Percentiles rank a stretch among this genome's conserved stretches.
These are phyloP conservation scores for Asterochloris erici DNA, from an alignment of 139 green algal genomes.

Conservation along the genomic window DNA sequence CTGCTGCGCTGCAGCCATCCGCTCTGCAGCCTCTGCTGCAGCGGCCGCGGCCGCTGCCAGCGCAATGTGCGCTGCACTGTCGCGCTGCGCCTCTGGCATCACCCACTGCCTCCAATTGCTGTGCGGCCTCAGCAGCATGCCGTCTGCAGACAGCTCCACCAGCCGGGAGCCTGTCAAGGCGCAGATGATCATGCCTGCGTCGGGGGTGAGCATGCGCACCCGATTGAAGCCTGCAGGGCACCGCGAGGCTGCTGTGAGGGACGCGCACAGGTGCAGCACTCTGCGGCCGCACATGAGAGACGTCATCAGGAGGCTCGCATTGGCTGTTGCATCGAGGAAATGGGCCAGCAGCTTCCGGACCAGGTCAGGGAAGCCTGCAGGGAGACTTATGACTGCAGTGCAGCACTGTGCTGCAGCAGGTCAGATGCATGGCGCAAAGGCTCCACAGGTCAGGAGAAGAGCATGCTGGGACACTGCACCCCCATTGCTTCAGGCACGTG, in stretches of 20 bases:
- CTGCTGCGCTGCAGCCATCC: not conserved
- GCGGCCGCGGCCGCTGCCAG: not conserved
- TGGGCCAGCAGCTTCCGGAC: too few species aligned
- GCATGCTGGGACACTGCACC: not conserved
- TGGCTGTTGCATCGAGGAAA: too few species aligned
- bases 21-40: not conserved
- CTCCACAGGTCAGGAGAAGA: too few species aligned
- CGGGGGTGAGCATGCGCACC: conserved; percentile 87
- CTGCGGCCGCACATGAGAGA: too few species aligned
- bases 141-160: conserved; percentile 60
- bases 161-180: conserved; percentile 41
- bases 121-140: conserved; percentile 44
- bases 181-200: conserved; percentile 72
- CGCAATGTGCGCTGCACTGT: conserved; percentile 29
- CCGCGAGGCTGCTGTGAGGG: too few species aligned
- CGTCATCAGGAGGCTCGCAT: too few species aligned
- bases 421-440: too few species aligned
- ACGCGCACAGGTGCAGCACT: too few species aligned
- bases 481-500: not conserved
- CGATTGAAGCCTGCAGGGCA: conserved; percentile 75
- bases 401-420: too few species aligned
- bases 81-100: conserved; percentile 56
- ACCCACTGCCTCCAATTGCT: conserved; percentile 70
- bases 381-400: conserved; percentile 50
- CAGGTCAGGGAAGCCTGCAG: too few species aligned